Evolutionary conservation across 805 yeast species (phyloP), one percentile per base, ranked within the genome.

Genomic region (Pichia sporocuriosa): DNA sequence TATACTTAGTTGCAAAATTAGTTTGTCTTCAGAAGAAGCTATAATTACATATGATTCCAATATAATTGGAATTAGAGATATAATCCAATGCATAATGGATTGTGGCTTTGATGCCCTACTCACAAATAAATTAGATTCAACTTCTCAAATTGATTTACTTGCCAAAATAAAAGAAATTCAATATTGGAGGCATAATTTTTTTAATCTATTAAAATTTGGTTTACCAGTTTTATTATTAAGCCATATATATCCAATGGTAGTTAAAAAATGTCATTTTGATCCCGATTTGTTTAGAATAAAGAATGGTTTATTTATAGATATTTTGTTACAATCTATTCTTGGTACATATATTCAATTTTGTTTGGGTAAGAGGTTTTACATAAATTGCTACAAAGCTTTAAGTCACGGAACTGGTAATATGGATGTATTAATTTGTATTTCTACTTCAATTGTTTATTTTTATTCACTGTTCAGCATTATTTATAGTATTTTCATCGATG

Each of bases 361-460:
- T 52, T 48, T 87, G n/a, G 97, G 95, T 0, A 52, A 65, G 6
- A 67, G 72, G 27, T 93, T 88, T 55, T 78, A 78, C 61, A 63
- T 61, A 36, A 81, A 85, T 42, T 75, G 93, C 7, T 70, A 63
- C 56, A 73, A 72, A 27, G 81, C 95, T 6, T 44, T 88, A 19
- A 68, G 68, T 40, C 88, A 84, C 54, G 72, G 79, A 6, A 79
- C 85, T 20, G 81, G 81, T 9, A 87, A 90, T 7, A 94, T 93
- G 98, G 98, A 93, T 61, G 84, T 90, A 2, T 68, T 93, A 45
- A 88, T 93, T 28, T 79, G 84, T 39, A 68, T 84, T 17, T 86
- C 97, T 4, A 88, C 96, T 0, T 63, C 81, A 37, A 77, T 84
- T 19, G 85, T 96, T 4, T 93, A 77, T 56, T 36, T 67, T 5